Evolutionary conservation across 2,329 filamentous ascomycete genomes (phyloP).

Genomic region (Trichophyton verrucosum): DNA sequence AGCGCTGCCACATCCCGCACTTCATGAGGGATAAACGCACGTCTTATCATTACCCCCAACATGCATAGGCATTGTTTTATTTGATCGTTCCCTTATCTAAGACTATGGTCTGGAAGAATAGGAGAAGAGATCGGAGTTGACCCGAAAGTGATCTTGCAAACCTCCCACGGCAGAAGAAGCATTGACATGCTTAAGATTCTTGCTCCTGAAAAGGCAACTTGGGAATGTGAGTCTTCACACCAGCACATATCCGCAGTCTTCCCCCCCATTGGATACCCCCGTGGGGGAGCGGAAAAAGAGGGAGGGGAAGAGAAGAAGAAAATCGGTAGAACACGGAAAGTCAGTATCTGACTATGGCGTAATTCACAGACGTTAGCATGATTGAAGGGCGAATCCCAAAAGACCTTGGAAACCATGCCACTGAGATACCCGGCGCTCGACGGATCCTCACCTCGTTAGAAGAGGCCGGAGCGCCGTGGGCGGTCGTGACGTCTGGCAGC

Average conservation of each 20-base stretch:
- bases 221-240: conserved; percentile 60
- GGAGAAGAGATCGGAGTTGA: conserved; percentile 73
- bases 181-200: conserved; percentile 76
- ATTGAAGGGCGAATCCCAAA: conserved; percentile 69
- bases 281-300: not conserved
- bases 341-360: conserved; percentile 3
- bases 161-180: conserved; percentile 77
- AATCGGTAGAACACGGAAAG: conserved; percentile 5
- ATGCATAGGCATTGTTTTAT: not conserved
- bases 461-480: conserved; percentile 56
- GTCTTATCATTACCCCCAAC: not conserved
- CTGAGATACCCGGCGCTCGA: conserved; percentile 75
- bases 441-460: conserved; percentile 56
- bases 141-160: conserved; percentile 72
- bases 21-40: not conserved
- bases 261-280: not conserved
- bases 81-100: not conserved
- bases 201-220: conserved; percentile 73
- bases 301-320: not conserved
- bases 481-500: conserved; percentile 68
- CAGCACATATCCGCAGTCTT: not conserved
- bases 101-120: conserved; percentile 22
- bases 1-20: not conserved
- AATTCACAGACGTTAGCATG: conserved; percentile 54
- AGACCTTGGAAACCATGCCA: conserved; percentile 62